A percentile compares a stretch with the other conserved stretches of the same genome.
Conservation (phyloP, 495 filamentous ascomycete genomes). For the Schizothecium vesticola region DNA sequence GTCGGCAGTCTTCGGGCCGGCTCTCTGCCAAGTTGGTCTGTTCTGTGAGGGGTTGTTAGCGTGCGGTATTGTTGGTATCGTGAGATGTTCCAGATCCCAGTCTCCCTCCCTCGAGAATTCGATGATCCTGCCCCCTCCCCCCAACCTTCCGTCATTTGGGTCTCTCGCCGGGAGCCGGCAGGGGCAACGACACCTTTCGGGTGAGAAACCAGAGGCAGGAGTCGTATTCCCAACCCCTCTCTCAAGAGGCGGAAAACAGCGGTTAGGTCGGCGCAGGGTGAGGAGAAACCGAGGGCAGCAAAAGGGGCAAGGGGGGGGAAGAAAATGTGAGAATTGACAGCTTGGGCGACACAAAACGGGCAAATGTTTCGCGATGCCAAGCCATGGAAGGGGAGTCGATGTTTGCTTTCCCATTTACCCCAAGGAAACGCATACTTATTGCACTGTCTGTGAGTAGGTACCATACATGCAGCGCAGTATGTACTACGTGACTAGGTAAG, state of each 20-base stretch:
- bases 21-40: background rate
- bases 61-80: background rate
- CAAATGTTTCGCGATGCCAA: background rate
- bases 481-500: no score
- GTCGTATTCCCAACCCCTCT: background rate
- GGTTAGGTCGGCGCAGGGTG: background rate
- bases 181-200: background rate
- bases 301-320: background rate
- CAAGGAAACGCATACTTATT: background rate
- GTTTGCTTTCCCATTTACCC: background rate
- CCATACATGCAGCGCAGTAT: background rate
- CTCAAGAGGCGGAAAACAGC: background rate
- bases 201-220: background rate
- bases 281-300: background rate
- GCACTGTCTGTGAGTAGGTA: background rate
- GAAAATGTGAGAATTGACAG: background rate
- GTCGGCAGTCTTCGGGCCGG: background rate
- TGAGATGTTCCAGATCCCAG: background rate
- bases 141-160: background rate
- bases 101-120: no score
- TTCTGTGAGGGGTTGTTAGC: background rate
- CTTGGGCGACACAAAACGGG: background rate
- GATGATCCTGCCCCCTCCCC: no score
- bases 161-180: background rate
- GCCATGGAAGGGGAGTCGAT: background rate